Percentiles rank a stretch among this genome's conserved stretches.
Conservation (phyloP, 2,329 filamentous ascomycete species). For the Trichophyton schoenleinii region DNA sequence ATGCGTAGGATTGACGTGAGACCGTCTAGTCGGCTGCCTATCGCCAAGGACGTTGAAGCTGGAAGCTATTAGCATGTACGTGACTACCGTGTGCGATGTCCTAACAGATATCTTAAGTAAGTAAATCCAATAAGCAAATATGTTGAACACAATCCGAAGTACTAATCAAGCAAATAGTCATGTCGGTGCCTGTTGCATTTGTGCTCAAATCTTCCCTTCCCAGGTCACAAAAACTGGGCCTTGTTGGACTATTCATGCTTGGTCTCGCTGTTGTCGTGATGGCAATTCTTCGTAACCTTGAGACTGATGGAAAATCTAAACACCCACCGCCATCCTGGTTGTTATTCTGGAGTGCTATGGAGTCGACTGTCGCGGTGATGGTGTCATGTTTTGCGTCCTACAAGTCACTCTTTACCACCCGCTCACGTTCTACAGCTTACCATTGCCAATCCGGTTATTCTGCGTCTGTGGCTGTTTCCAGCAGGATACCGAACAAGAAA, state of each 20-base stretch:
- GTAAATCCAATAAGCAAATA: not conserved
- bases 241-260: slow-evolving; percentile 11
- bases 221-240: slow-evolving; percentile 8
- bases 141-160: not conserved
- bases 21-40: slow-evolving; percentile 8
- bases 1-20: not conserved
- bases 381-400: slow-evolving; percentile 11
- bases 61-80: slow-evolving; percentile 8
- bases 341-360: slow-evolving; percentile 11
- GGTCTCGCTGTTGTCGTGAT: slow-evolving; percentile 10
- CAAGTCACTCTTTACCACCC: slow-evolving; percentile 10
- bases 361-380: slow-evolving; percentile 10
- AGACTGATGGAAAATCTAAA: slow-evolving; percentile 6
- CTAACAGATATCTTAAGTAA: slow-evolving; percentile 10
- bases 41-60: not conserved
- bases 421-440: slow-evolving; percentile 4
- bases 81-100: slow-evolving; percentile 9
- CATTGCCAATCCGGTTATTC: not conserved
- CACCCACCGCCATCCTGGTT: slow-evolving; percentile 10
- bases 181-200: slow-evolving; percentile 10
- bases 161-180: slow-evolving; percentile 3
- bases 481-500: not conserved
- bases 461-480: slow-evolving; percentile 6
- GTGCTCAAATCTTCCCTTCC: slow-evolving; percentile 10
- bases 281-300: slow-evolving; percentile 11